Evolutionary conservation across 257 asterid species (phyloP).

Genomic region (Nicotiana tomentosiformis): DNA sequence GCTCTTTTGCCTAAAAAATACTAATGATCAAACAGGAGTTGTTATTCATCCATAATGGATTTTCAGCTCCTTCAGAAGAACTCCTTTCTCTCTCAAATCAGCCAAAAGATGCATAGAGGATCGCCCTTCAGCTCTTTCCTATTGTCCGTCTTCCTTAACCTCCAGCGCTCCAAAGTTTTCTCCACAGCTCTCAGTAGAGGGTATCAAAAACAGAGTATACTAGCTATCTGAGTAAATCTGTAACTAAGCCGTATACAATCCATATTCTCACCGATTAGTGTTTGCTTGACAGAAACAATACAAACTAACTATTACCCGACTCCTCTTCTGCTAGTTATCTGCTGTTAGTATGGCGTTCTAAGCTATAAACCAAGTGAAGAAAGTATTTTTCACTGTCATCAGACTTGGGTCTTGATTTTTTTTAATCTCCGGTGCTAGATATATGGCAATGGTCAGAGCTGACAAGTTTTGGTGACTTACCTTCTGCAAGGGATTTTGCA

Average conservation of each 20-base stretch:
- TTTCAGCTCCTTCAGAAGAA: neutral
- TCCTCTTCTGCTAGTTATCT: neutral
- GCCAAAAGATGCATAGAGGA: neutral
- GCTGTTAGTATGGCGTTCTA: neutral
- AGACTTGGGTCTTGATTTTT: neutral
- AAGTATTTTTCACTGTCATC: neutral
- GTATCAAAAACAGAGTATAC: neutral
- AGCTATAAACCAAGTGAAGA: neutral
- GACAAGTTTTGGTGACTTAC: constrained; percentile 95
- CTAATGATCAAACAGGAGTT: neutral
- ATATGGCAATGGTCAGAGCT: constrained; percentile 99
- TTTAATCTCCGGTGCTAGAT: constrained; percentile 31
- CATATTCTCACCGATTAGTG: neutral
- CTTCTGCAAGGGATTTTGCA: constrained; percentile 93
- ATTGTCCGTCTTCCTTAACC: neutral
- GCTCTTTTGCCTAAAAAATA: neutral
- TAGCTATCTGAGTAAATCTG: neutral
- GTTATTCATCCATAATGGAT: neutral
- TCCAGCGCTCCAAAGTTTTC: neutral
- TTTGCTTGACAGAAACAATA: neutral
- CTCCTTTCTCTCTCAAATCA: neutral
- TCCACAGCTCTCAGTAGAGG: neutral
- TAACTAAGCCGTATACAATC: neutral
- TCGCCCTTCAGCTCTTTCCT: neutral
- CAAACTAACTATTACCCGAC: neutral